Percentiles rank a stretch among this genome's conserved stretches.
Conservation (phyloP, 192 early-diverging fungal genomes). For the Rhizoclosmatium globosum region DNA sequence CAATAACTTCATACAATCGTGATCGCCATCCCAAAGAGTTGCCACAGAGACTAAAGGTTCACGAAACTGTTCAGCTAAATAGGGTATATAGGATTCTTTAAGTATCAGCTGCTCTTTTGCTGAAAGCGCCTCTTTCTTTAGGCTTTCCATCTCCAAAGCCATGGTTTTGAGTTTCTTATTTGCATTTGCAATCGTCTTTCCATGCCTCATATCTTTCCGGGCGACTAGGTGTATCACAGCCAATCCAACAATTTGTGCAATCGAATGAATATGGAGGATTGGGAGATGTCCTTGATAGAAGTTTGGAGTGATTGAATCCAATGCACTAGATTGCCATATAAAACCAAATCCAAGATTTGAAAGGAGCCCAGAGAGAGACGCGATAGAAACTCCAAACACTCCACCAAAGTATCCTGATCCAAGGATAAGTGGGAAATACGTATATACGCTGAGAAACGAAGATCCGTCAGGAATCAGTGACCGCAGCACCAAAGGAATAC, state of each 20-base stretch:
- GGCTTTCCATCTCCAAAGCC: not conserved
- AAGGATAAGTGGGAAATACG: not conserved
- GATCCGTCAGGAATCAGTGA: not conserved
- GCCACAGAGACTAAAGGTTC: not conserved
- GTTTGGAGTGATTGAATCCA: not conserved
- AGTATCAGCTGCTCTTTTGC: not conserved
- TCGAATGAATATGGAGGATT: constrained; percentile 15
- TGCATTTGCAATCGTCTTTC: not conserved
- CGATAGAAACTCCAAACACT: constrained; percentile 7
- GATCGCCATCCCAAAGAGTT: not conserved
- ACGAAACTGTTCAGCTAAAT: constrained; percentile 28
- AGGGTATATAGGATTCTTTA: not conserved
- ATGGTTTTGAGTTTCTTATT: not conserved
- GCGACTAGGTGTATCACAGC: not conserved
- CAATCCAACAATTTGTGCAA: constrained; percentile 15
- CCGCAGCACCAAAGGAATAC: constrained; percentile 5
- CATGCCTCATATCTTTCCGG: not conserved
- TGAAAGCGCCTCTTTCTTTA: not conserved
- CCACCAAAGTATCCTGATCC: constrained; percentile 24
- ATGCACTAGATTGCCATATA: not conserved
- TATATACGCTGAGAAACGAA: not conserved
- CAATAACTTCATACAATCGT: not conserved
- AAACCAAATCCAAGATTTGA: constrained; percentile 28
- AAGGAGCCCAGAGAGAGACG: not conserved
- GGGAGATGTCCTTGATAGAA: not conserved